Conservation (phyloP, 1,284 basidiomycete genomes). For the Cerioporus squamosus region DNA sequence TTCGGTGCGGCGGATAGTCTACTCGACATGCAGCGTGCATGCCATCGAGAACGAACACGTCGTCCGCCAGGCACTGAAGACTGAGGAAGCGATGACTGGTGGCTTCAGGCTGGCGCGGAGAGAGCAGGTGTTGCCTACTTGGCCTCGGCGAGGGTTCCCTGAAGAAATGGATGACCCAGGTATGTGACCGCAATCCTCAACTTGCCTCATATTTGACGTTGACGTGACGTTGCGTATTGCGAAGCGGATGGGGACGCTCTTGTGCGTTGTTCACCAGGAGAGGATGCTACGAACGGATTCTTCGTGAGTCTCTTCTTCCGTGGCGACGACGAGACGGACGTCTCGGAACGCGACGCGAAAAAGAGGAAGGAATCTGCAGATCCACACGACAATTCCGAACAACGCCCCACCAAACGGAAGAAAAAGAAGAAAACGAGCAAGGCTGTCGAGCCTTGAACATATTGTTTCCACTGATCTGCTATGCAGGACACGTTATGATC, state of each 20-base stretch:
- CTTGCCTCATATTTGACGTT: neutral
- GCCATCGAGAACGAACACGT: slow-evolving; percentile 90
- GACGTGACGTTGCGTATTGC: neutral
- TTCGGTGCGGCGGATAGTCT: slow-evolving; percentile 75
- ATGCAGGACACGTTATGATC: neutral
- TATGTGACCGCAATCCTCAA: slow-evolving; percentile 28
- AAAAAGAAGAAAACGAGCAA: slow-evolving; percentile 27
- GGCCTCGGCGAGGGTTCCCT: slow-evolving; percentile 77
- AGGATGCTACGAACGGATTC: slow-evolving; percentile 93
- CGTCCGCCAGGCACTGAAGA: slow-evolving; percentile 72
- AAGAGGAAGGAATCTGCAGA: slow-evolving; percentile 11
- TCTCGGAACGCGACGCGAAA: slow-evolving; percentile 3
- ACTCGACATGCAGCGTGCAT: slow-evolving; percentile 96
- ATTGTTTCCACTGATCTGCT: neutral
- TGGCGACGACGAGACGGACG: slow-evolving; percentile 4
- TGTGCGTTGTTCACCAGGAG: slow-evolving; percentile 84
- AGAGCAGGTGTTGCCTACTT: slow-evolving; percentile 71
- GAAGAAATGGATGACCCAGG: slow-evolving; percentile 61
- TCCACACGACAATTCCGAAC: neutral
- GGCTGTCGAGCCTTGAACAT: too few relatives aligned
- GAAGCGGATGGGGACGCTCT: slow-evolving; percentile 69
- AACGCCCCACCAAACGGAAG: slow-evolving; percentile 16
- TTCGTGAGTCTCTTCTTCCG: slow-evolving; percentile 87
- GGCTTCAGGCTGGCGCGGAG: slow-evolving; percentile 73
- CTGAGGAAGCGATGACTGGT: slow-evolving; percentile 62